Evolutionary conservation across 129 eudicot genomes (phyloP).

Genomic region (Mikania micrantha): DNA sequence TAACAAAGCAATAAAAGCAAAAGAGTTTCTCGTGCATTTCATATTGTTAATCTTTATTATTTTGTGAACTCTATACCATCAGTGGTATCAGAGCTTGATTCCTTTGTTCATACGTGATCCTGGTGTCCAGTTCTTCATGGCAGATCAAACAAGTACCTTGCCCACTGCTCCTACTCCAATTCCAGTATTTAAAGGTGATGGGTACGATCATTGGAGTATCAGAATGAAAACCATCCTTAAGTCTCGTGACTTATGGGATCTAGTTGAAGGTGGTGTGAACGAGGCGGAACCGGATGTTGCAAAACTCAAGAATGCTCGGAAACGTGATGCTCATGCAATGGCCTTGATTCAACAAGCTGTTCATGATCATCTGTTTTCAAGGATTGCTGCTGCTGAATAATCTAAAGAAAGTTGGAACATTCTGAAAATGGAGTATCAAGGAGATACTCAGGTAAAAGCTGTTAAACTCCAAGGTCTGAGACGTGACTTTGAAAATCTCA

Average conservation of each 20-base stretch:
- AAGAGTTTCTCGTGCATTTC: no score
- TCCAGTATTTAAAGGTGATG: background rate
- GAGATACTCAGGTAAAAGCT: no score
- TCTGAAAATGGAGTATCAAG: background rate
- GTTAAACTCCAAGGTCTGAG: background rate
- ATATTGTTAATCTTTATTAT: no score
- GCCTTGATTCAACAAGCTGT: background rate
- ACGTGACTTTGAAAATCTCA: background rate
- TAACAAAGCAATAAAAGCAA: no score
- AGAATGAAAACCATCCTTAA: background rate
- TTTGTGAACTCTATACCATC: no score
- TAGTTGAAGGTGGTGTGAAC: background rate
- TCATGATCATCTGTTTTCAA: background rate
- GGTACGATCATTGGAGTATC: background rate
- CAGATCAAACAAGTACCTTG: background rate
- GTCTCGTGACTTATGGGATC: background rate
- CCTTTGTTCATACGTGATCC: no score
- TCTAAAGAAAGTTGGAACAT: background rate
- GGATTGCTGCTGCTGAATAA: background rate
- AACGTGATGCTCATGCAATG: background rate
- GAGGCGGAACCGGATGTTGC: background rate
- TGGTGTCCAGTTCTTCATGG: no score
- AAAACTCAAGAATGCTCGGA: background rate
- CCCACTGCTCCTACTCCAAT: background rate
- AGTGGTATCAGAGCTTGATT: no score